A percentile compares a stretch with the other conserved stretches of the same genome.
Conservation (phyloP, 192 early-diverging fungal species). For the Phlyctochytrium bullatum region DNA sequence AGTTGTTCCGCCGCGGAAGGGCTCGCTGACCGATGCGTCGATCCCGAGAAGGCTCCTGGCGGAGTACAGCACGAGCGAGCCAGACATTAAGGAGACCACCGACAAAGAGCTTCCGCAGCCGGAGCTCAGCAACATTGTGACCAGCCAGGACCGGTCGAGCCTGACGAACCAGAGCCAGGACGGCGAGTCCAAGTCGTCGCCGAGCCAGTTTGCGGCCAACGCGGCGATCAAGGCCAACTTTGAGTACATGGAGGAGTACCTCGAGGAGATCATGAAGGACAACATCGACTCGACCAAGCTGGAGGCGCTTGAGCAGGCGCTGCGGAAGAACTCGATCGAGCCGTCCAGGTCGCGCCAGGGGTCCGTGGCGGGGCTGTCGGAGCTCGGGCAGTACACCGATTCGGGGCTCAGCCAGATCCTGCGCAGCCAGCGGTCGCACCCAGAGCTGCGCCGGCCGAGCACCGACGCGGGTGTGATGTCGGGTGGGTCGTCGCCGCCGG, state of each 20-base stretch:
- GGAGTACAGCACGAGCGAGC: background rate
- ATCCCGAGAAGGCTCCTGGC: background rate
- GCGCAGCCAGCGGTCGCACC: conserved; percentile 4
- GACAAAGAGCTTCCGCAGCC: background rate
- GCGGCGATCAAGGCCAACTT: conserved; percentile 19
- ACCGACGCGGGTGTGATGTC: background rate
- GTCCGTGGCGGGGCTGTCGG: background rate
- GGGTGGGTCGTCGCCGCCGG: background rate
- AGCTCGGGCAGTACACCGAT: background rate
- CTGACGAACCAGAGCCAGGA: background rate
- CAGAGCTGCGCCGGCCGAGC: background rate
- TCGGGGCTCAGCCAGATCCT: conserved; percentile 6
- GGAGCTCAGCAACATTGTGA: background rate
- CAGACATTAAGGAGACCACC: background rate
- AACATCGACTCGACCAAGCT: conserved; percentile 17
- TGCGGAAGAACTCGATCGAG: conserved; percentile 6
- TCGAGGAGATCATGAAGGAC: conserved; percentile 37
- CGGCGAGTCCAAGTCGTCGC: conserved; percentile 1
- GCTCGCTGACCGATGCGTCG: conserved; percentile 3
- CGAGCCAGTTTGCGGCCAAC: background rate
- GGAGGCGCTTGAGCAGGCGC: conserved; percentile 15
- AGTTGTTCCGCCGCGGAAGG: conserved; percentile 6
- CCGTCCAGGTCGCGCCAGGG: background rate
- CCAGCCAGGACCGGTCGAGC: conserved; percentile 14
- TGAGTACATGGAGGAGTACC: conserved; percentile 36